Base-by-base conservation (phyloP, 2,329 filamentous ascomycete species). In the Stemphylium lycopersici region DNA sequence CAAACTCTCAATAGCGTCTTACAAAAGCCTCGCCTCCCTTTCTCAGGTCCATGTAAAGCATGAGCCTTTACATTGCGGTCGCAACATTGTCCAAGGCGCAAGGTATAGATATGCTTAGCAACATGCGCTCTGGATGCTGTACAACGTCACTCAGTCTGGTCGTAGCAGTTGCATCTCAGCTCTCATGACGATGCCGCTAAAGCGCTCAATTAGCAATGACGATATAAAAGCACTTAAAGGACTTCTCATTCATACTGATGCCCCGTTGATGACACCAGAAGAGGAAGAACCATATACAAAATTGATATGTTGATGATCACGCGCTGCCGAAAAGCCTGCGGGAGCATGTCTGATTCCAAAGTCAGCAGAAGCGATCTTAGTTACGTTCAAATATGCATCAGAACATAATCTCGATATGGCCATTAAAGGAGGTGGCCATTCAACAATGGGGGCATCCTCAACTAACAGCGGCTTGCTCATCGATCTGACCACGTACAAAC, bases 361-460 rank as follows among this genome's bases (percentile, higher is more conserved):
- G 34, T 57, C 46, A 12, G 40, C 37, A 18, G 41, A 54, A 34
- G 50, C 45, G 16, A 43, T 57, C n/a, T 50, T 45, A 15, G 42
- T 54, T 12, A 40, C 50, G 10, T 24, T 57, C 22, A 57, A 51
- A 18, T 54, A 54, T 48, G 55, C 55, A 8, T 44, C 50, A 2
- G 29, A 54, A 3, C 50, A 57, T 11, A 29, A 15, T 48, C 40
- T 57, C 10, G 50, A 57, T 13, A 43, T 57, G 20, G 55, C 55
- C 8, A 38, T 57, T 18, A 57, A 50, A 16, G 50, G 55, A n/a
- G 55, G 55, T 13, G 54, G 55, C 3, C 50, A 51, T 20, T 57
- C 55, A 3, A 57, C 55, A 32, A 50, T 50, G 24, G 49, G 54
- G 18, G 45, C 54, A 6, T 56, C 54, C 5, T 56, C 54, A n/a